A percentile compares a stretch with the other conserved stretches of the same genome.
Evolutionary conservation across 2,329 filamentous ascomycete species (phyloP).

Genomic region (Zymoseptoria ardabiliae): DNA sequence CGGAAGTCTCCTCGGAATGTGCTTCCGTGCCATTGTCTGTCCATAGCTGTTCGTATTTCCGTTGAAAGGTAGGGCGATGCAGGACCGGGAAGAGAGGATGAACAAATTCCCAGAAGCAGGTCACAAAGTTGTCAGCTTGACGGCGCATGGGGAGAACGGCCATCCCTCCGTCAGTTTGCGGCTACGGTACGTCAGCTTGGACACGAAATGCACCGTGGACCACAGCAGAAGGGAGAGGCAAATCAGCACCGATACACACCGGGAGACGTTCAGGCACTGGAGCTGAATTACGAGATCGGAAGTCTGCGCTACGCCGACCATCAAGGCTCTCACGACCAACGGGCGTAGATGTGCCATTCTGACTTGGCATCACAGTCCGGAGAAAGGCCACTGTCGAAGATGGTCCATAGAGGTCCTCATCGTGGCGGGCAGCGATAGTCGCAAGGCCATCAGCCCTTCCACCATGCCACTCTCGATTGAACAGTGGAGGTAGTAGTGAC

Average conservation of each 20-base stretch:
- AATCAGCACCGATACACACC: not conserved
- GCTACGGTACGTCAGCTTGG: not conserved
- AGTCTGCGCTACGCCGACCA: conserved; percentile 4
- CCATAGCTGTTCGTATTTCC: conserved; percentile 22
- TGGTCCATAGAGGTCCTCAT: conserved; percentile 18
- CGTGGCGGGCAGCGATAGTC: conserved; percentile 15
- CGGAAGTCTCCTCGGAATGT: conserved; percentile 6
- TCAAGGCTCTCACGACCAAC: not conserved
- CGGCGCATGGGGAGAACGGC: conserved; percentile 19
- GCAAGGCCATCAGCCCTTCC: conserved; percentile 16
- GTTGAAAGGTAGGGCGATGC: conserved; percentile 19
- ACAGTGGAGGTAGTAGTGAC: not conserved
- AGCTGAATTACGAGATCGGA: conserved; percentile 3
- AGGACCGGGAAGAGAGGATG: conserved; percentile 24
- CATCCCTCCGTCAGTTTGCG: conserved; percentile 11
- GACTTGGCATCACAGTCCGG: conserved; percentile 15
- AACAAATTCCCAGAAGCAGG: conserved; percentile 23
- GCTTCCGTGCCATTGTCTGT: conserved; percentile 5
- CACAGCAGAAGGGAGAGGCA: not conserved
- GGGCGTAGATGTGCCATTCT: conserved; percentile 12
- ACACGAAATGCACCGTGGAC: not conserved
- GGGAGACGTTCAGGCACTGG: conserved; percentile 13
- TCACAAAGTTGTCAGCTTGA: conserved; percentile 21
- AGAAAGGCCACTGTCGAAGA: conserved; percentile 23
- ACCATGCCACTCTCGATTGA: conserved; percentile 3